These are phyloP conservation scores for Trypanosoma grayi DNA, from an alignment of 208 protist genomes.

Conservation along the genomic window DNA sequence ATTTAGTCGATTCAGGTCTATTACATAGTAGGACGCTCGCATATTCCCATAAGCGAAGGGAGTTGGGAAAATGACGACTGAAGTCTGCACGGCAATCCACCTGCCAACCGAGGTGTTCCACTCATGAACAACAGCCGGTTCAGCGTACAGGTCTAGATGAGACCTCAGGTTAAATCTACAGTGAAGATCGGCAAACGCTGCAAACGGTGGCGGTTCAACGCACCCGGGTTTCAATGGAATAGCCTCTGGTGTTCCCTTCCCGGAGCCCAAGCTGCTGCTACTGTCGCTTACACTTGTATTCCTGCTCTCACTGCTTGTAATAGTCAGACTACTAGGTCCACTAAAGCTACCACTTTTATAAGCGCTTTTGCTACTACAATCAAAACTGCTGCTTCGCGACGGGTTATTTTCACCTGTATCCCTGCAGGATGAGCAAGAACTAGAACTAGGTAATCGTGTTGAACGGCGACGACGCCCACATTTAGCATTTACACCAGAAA, in stretches of 20 bases:
- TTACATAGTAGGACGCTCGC: conserved; percentile 81
- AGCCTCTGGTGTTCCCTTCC: background rate
- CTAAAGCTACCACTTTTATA: too few relatives aligned
- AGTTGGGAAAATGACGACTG: conserved; percentile 54
- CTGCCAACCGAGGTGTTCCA: conserved; percentile 58
- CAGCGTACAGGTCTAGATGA: conserved; percentile 38
- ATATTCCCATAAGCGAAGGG: conserved; percentile 80
- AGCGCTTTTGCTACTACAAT: too few relatives aligned
- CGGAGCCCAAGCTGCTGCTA: background rate
- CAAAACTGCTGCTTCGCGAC: too few relatives aligned
- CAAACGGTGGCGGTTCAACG: conserved; percentile 34
- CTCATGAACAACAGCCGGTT: conserved; percentile 68
- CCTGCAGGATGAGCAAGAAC: too few relatives aligned
- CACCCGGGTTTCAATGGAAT: conserved; percentile 53
- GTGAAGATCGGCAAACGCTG: conserved; percentile 49
- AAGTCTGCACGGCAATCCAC: conserved; percentile 61
- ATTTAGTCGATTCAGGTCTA: conserved; percentile 67
- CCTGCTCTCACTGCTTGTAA: conserved; percentile 7
- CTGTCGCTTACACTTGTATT: background rate
- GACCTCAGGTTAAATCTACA: conserved; percentile 33
- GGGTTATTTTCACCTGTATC: too few relatives aligned
- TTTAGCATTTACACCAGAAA: too few relatives aligned
- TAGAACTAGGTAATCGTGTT: too few relatives aligned
- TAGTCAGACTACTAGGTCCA: too few relatives aligned
- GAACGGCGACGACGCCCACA: too few relatives aligned